phyloP scores from a whole-genome alignment of 768 basidiomycete genomes.

The Mycena vulgaris region DNA sequence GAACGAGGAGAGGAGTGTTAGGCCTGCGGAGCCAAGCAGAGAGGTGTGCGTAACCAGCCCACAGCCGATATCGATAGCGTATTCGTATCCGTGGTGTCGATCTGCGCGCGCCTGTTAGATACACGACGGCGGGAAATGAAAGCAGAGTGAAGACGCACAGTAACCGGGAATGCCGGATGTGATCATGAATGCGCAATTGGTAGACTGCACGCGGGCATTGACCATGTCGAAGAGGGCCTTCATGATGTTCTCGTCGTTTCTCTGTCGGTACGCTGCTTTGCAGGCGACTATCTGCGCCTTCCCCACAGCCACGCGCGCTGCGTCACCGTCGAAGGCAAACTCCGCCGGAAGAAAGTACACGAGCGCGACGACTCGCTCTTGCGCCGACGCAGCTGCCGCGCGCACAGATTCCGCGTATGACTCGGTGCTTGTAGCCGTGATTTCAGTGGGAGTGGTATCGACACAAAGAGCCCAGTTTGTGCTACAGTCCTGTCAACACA shows the following conservation, averaged over 20 bases:
- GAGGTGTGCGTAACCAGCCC: constrained; percentile 17
- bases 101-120: constrained; percentile 5
- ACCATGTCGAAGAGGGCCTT: constrained; percentile 12
- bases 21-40: background rate
- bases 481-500: too few species aligned
- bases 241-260: background rate
- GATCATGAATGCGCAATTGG: constrained; percentile 16
- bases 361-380: constrained; percentile 5
- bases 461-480: constrained; percentile 26
- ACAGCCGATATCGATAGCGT: constrained; percentile 14
- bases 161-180: background rate
- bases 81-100: constrained; percentile 20
- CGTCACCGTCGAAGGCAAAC: constrained; percentile 13
- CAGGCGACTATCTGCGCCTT: constrained; percentile 8
- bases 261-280: background rate
- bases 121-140: too few species aligned
- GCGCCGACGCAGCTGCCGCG: background rate
- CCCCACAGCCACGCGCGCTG: constrained; percentile 8
- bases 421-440: background rate
- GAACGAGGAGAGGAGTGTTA: background rate
- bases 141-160: background rate
- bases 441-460: background rate
- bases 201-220: background rate
- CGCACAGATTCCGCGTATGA: constrained; percentile 10
- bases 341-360: constrained; percentile 7